Percentiles rank a stretch among this genome's conserved stretches.
These are phyloP conservation scores for Alternaria sp. DNA, from an alignment of 2,329 filamentous ascomycete species.

Conservation along the genomic window DNA sequence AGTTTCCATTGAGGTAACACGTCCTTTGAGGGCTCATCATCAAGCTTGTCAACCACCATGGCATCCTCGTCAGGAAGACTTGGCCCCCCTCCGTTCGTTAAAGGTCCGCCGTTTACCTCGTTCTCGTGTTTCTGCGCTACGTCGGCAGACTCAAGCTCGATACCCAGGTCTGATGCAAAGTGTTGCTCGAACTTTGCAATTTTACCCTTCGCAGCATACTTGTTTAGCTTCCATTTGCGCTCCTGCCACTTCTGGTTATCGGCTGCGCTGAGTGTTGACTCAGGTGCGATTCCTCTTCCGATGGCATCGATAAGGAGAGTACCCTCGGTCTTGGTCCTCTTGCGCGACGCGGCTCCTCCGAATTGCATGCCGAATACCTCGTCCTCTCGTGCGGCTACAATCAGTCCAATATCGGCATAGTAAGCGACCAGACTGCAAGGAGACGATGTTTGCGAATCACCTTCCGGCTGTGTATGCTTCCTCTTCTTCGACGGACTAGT, in stretches of 20 bases:
- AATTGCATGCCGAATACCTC: constrained; percentile 73
- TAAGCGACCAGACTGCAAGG: constrained; percentile 54
- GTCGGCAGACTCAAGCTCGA: constrained; percentile 40
- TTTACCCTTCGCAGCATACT: constrained; percentile 47
- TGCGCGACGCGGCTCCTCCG: constrained; percentile 42
- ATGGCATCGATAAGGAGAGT: constrained; percentile 78
- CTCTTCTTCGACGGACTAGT: constrained; percentile 50
- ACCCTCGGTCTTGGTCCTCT: constrained; percentile 48
- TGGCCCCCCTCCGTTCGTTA: constrained; percentile 34
- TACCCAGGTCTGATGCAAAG: constrained; percentile 50
- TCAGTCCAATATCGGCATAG: constrained; percentile 72
- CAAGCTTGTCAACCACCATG: constrained; percentile 26
- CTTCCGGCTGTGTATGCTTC: constrained; percentile 38
- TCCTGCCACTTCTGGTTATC: constrained; percentile 41
- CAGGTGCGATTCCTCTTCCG: constrained; percentile 65
- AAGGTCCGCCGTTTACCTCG: constrained; percentile 28
- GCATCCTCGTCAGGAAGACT: constrained; percentile 29
- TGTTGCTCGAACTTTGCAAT: constrained; percentile 54
- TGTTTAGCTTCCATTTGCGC: constrained; percentile 48
- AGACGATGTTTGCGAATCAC: constrained; percentile 58
- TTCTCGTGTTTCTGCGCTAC: constrained; percentile 28
- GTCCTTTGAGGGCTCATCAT: constrained; percentile 28
- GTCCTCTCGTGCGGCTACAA: constrained; percentile 70
- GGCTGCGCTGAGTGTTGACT: not conserved
- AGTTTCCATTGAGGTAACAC: constrained; percentile 60